A percentile compares a stretch with the other conserved stretches of the same genome.
Conservation (phyloP, 306 rosid genomes). For the Prinsepia uniflora region DNA sequence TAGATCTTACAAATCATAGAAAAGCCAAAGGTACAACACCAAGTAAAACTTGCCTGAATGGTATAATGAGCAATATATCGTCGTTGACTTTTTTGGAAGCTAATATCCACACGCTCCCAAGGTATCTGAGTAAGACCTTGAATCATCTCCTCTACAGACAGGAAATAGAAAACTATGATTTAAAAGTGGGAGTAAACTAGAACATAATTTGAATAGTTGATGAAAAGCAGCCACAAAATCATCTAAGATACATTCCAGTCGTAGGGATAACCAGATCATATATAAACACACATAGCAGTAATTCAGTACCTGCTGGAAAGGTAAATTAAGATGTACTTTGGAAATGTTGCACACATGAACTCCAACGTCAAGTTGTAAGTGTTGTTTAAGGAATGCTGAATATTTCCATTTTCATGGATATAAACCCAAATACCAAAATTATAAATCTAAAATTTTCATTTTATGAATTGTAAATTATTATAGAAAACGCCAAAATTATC, state of each 20-base stretch:
- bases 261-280: not conserved
- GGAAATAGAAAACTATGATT: conserved; percentile 10
- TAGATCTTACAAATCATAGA: conserved; percentile 9
- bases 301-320: not conserved
- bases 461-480: not conserved
- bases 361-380: not conserved
- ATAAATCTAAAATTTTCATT: not conserved
- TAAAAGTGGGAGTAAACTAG: conserved; percentile 15
- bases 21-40: conserved; percentile 2
- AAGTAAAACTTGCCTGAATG: conserved; percentile 66
- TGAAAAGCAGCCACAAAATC: not conserved
- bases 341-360: not conserved
- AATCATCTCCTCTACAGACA: conserved; percentile 72
- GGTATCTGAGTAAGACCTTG: conserved; percentile 80
- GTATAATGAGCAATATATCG: conserved; percentile 86
- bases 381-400: not conserved
- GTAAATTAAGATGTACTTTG: not conserved
- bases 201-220: not conserved
- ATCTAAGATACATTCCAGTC: not conserved
- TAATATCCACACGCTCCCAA: conserved; percentile 97
- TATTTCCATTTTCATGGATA: not conserved
- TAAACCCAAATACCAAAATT: not conserved
- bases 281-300: not conserved
- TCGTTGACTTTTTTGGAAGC: conserved; percentile 77
- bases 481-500: not conserved